Conservation (phyloP, 352 stramenopile genomes). For the Phytophthora constricta region DNA sequence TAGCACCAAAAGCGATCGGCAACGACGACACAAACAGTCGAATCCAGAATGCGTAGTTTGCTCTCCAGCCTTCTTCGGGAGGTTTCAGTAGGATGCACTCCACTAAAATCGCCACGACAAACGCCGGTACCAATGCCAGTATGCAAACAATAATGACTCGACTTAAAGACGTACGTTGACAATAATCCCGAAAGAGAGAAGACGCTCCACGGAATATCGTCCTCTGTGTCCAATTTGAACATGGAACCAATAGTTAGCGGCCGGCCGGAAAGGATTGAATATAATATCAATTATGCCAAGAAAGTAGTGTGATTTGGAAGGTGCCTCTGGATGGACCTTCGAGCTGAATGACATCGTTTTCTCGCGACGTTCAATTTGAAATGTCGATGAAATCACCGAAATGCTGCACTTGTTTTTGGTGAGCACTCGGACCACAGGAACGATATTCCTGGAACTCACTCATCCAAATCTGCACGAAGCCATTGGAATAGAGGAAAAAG, state of each 20-base stretch:
- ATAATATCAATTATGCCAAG: background rate
- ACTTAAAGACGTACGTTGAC: background rate
- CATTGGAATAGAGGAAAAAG: too few relatives aligned
- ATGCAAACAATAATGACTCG: constrained; percentile 10
- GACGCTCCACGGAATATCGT: background rate
- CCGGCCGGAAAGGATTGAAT: background rate
- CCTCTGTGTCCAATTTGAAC: background rate
- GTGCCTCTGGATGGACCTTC: background rate
- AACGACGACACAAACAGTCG: constrained; percentile 25
- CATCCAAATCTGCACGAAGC: too few relatives aligned
- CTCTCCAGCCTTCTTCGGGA: constrained; percentile 11
- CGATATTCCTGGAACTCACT: too few relatives aligned
- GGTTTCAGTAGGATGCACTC: constrained; percentile 31
- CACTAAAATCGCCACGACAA: constrained; percentile 14
- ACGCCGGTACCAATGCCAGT: constrained; percentile 10
- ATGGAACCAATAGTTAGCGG: background rate
- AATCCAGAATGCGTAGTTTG: constrained; percentile 33
- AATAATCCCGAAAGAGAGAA: constrained; percentile 8
- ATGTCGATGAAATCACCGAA: too few relatives aligned
- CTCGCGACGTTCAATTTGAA: too few relatives aligned
- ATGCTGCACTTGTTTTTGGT: too few relatives aligned
- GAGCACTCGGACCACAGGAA: too few relatives aligned
- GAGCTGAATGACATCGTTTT: too few relatives aligned
- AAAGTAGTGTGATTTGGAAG: background rate
- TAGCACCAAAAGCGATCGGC: constrained; percentile 1